These are phyloP conservation scores for Turnera subulata DNA, from an alignment of 345 rosid genomes.

Conservation along the genomic window DNA sequence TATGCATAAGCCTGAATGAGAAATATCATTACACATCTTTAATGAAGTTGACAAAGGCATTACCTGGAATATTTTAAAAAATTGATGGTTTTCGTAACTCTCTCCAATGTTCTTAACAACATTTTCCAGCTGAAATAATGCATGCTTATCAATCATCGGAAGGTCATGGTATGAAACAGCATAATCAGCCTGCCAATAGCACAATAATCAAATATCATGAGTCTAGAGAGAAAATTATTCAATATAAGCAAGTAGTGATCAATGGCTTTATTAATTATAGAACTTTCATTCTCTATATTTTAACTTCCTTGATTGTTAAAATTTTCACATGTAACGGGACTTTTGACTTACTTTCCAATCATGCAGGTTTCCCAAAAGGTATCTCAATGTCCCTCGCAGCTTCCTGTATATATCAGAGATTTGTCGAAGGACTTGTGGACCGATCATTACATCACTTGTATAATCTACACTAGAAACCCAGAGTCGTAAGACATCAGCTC, in stretches of 20 bases:
- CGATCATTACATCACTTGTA: conserved; percentile 75
- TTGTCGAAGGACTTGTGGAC: conserved; percentile 81
- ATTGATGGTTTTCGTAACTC: conserved; percentile 76
- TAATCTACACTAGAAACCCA: conserved; percentile 99
- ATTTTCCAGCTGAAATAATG: conserved; percentile 83
- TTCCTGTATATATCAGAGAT: conserved; percentile 91
- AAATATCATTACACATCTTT: not conserved
- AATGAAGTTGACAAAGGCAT: not conserved
- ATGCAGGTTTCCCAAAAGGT: conserved; percentile 88
- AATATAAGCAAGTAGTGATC: not conserved
- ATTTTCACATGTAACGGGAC: not conserved
- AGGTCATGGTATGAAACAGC: conserved; percentile 68
- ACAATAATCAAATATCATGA: conserved; percentile 5
- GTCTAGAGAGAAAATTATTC: not conserved
- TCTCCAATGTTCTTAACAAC: conserved; percentile 66
- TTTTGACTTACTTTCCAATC: conserved; percentile 72
- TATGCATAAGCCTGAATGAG: not conserved
- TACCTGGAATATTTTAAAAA: conserved; percentile 94
- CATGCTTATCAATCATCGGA: conserved; percentile 86
- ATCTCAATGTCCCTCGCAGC: conserved; percentile 87
- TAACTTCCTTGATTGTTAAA: not conserved
- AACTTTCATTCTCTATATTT: not conserved
- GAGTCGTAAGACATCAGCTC: conserved; percentile 90
- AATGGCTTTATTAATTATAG: not conserved
- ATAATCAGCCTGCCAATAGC: conserved; percentile 58